Evolutionary conservation across 1,139 yeast genomes (phyloP), one percentile per base, ranked within the genome.

Genomic region (Geotrichum candidum): DNA sequence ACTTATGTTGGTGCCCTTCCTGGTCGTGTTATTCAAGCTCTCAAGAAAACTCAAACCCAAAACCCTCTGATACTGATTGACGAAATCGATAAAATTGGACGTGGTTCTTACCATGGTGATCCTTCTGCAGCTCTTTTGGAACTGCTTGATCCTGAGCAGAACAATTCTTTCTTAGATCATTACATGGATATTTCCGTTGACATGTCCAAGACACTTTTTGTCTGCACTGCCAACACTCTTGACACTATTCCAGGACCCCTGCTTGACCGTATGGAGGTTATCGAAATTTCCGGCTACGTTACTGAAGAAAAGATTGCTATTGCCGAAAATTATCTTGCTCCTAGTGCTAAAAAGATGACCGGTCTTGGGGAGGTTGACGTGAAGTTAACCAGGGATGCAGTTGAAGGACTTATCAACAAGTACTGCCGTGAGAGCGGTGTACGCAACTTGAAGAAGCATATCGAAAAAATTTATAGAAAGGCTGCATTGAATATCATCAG

Each of bases 341-440:
- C 98, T 18, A 85, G 84, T 65, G 96, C 96, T 18, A 87, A 88
- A 66, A 84, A 85, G 70, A 80, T 84, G 62, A 86, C 96, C 33
- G 98, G 97, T 48, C 80, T 94, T 68, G 87, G 84, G 65, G 80
- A 84, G 54, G 85, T 85, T 2, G 82, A 87, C 66, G 88, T 92
- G 35, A 75, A 76, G 2, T 77, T 94, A 61, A 80, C 86, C 10
- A 84, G 84, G 60, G 87, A 82, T 18, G 90, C 97, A 1, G 80
- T 94, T 59, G 81, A 82, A 60, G 76, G 83, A 35, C 81, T 94
- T 71, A 90, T 91, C 70, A 90, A 87, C 67, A 84, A 86, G 68
- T 94, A 94, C 70, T 91, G 97, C 70, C 85, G 97, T 69, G 99
- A 94, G 76, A 90, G 96, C 76, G 99, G 99, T 67, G 95, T 94